Base-by-base conservation (phyloP, 1,284 basidiomycete species). In the Rhodofomes roseus region DNA sequence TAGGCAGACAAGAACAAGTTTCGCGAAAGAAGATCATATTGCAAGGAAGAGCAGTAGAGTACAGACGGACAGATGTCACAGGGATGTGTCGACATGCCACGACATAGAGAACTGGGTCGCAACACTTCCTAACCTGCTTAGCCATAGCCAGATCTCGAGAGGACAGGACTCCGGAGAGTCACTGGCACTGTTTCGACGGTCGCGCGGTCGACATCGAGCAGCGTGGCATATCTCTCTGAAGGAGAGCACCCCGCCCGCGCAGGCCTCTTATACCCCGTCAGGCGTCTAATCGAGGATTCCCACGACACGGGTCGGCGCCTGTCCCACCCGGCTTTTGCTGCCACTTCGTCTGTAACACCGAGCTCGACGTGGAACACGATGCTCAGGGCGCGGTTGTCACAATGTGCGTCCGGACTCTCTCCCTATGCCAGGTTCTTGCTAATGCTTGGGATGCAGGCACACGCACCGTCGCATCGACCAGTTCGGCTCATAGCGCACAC, bases 121-220 rank as follows among this genome's bases (percentile, higher is more conserved):
- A 69, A 76, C 74, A 76, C 74, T 76, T 76, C 75, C 75, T 76
- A 76, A 66, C 73, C 73, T 76, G 75, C 62, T 66, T 71, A 62
- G 65, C 63, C 58, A 52, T 64, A 64, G 66, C 66, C 64, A 66
- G 18, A 56, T 76, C 72, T 76, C 66, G 74, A 76, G 73, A 75
- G 71, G 63, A 71, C 73, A 76, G 72, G 69, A 71, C 69, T 65
- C 68, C 59, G 53, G 12, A 67, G 69, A 70, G 72, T 75, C 73
- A 71, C 75, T 76, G 75, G 75, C 75, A 76, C 75, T 76, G 74
- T 72, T 65, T 67, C 75, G 68, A 75, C 70, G 73, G 74, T 76
- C 54, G 73, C 66, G 66, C 50, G 65, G 57, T 61, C 70, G 41
- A 62, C 75, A 68, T 73, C 74, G 75, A 71, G 65, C 74, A 76